Base-by-base conservation (phyloP, 768 basidiomycete genomes). In the Mycena venus region DNA sequence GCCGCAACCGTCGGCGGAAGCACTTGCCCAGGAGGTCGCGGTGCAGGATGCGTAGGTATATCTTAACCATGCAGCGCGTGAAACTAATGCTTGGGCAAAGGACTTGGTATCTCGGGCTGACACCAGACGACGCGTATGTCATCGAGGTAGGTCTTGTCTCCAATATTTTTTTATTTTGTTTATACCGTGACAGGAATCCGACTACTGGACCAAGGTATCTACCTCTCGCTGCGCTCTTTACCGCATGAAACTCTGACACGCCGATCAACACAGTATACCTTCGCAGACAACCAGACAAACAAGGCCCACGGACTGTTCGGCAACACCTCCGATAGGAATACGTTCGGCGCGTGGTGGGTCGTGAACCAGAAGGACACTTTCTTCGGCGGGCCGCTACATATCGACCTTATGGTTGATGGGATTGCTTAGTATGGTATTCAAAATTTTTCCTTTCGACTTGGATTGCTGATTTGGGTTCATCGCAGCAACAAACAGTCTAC, bases 201-300 rank as follows among this genome's bases (percentile, higher is more conserved):
- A 79, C 38, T 81, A 81, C 44, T 81, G 72, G 53, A 81, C 79
- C 15, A 81, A 79, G 64, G 78, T 79, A 3, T 31, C 51, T 27
- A 10, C 51, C 51, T 25, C 51, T 11, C 51, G 42, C 27, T 11
- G 10, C 17, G 1, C 17, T 27, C 51, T 7, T n/a, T n/a, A n/a
- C n/a, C n/a, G n/a, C n/a, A n/a, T n/a, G n/a, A n/a, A n/a, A n/a
- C n/a, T n/a, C n/a, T n/a, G n/a, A n/a, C n/a, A n/a, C n/a, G n/a
- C n/a, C n/a, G n/a, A n/a, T n/a, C n/a, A n/a, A n/a, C n/a, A n/a
- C n/a, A 81, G 80, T 81, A 81, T 32, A 70, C 75, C 4, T 81
- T 81, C 40, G 79, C 80, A 9, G 80, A 81, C 63, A 81, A 81
- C 44, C 80, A 81, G 67, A 81, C 80, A 5, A 81, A 81, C 79